Evolutionary conservation across 169 alveolate genomes (phyloP), one percentile per base, ranked within the genome.

Genomic region (Babesia gibsoni): DNA sequence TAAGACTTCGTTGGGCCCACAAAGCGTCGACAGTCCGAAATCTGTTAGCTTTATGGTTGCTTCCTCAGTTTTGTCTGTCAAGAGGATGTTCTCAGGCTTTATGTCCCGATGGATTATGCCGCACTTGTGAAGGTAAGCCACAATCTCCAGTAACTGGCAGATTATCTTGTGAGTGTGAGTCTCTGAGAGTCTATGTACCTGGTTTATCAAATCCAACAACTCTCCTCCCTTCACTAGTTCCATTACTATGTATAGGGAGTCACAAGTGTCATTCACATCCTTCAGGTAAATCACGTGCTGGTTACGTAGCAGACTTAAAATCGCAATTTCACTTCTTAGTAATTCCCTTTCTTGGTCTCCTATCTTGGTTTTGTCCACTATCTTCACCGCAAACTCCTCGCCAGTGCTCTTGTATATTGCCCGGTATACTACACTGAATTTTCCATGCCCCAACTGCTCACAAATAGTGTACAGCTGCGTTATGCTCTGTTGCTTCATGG

Each of bases 31-130:
- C 18, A 92, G 64, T 0, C 99, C 99, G 70, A 96, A 96, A 73
- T 96, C 99, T 23, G 98, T 95, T 52, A 96, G 83, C 85, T 95
- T 96, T n/a, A 96, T 91, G 32, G 91, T 85, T 20, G 98, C 95
- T 22, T 89, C 91, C 52, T 84, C 93, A n/a, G 93, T 91, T 61
- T 91, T 90, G 57, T 94, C 96, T 42, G 95, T 92, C 58, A 96
- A 86, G 52, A 96, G 87, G 14, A 96, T 89, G 84, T 97, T 96
- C 79, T 97, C 99, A 23, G 99, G 99, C 67, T 97, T 97, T 37
- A 97, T 72, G 89, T 97, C 99, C 20, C 98, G 65, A 65, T 96
- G 99, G 56, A 95, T 90, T 20, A 96, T 94, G 50, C 97, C 96
- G 68, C 96, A 93, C 45, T 91, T 85, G 85, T 96, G 99, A 63